Evolutionary conservation across 768 basidiomycete species (phyloP).

Genomic region (Mycena leptocephala): DNA sequence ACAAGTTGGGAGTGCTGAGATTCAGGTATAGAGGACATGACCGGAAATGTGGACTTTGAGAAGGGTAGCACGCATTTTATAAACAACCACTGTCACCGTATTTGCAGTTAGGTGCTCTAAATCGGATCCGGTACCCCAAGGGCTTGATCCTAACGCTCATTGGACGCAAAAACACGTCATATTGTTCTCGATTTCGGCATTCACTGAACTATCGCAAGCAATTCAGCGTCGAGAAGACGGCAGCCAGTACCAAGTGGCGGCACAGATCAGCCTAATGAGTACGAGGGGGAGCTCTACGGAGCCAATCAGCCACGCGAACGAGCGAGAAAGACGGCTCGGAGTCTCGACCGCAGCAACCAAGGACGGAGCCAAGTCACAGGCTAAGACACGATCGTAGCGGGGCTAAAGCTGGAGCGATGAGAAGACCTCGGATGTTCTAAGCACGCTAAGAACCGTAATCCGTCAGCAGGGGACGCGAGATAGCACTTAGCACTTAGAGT

Average conservation of each 20-base stretch:
- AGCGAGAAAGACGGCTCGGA: neutral
- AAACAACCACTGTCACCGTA: neutral
- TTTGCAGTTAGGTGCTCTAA: slow-evolving; percentile 18
- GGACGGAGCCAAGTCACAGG: slow-evolving; percentile 26
- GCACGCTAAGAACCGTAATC: neutral
- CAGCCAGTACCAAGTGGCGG: slow-evolving; percentile 22
- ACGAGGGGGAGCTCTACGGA: slow-evolving; percentile 8
- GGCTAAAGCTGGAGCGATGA: slow-evolving; percentile 6
- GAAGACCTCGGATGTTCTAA: slow-evolving; percentile 3
- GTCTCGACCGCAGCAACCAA: slow-evolving; percentile 13
- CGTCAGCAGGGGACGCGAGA: neutral
- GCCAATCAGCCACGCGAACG: slow-evolving; percentile 13
- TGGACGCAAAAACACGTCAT: slow-evolving; percentile 21
- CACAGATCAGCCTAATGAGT: slow-evolving; percentile 26
- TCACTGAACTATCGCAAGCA: slow-evolving; percentile 6
- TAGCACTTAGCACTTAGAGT: too few relatives aligned
- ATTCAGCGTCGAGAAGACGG: slow-evolving; percentile 22
- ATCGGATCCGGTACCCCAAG: slow-evolving; percentile 24
- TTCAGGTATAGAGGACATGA: neutral
- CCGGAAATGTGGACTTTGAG: neutral
- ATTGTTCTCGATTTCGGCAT: slow-evolving; percentile 30
- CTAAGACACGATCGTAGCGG: slow-evolving; percentile 25
- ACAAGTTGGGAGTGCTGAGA: neutral
- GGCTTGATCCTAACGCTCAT: neutral
- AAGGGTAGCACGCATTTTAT: slow-evolving; percentile 4